phyloP scores from a whole-genome alignment of 805 yeast genomes.

The Saturnispora saitoi region DNA sequence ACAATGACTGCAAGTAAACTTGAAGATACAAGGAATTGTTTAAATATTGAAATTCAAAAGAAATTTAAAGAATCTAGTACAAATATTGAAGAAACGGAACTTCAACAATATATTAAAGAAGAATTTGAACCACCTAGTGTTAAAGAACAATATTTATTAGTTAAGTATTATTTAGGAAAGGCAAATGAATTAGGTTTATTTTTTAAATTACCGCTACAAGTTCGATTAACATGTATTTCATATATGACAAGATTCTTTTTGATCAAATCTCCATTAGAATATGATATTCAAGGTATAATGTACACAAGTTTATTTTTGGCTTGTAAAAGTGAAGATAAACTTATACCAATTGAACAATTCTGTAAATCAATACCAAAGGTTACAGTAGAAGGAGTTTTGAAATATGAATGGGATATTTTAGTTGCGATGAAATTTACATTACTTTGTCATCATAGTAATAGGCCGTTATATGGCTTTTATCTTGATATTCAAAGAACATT shows the following conservation, averaged over 20 bases:
- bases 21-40: slow-evolving; percentile 35
- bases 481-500: slow-evolving; percentile 71
- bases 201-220: slow-evolving; percentile 82
- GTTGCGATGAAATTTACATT: slow-evolving; percentile 72
- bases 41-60: slow-evolving; percentile 47
- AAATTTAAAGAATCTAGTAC: slow-evolving; percentile 15
- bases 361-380: slow-evolving; percentile 62
- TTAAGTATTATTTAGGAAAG: slow-evolving; percentile 65
- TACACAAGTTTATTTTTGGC: slow-evolving; percentile 81
- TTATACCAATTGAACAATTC: slow-evolving; percentile 76
- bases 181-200: slow-evolving; percentile 61
- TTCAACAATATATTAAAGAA: slow-evolving; percentile 27
- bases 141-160: slow-evolving; percentile 64
- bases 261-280: slow-evolving; percentile 73
- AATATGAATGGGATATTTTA: slow-evolving; percentile 69
- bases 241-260: slow-evolving; percentile 78
- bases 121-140: slow-evolving; percentile 31
- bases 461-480: slow-evolving; percentile 90
- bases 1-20: slow-evolving; percentile 62
- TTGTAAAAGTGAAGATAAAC: slow-evolving; percentile 86
- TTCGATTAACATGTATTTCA: slow-evolving; percentile 75
- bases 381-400: slow-evolving; percentile 57
- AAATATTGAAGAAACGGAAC: slow-evolving; percentile 13
- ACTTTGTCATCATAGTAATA: slow-evolving; percentile 79
- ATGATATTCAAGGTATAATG: slow-evolving; percentile 76